phyloP scores from a whole-genome alignment of 148 eudicot species.

The Silene conica region DNA sequence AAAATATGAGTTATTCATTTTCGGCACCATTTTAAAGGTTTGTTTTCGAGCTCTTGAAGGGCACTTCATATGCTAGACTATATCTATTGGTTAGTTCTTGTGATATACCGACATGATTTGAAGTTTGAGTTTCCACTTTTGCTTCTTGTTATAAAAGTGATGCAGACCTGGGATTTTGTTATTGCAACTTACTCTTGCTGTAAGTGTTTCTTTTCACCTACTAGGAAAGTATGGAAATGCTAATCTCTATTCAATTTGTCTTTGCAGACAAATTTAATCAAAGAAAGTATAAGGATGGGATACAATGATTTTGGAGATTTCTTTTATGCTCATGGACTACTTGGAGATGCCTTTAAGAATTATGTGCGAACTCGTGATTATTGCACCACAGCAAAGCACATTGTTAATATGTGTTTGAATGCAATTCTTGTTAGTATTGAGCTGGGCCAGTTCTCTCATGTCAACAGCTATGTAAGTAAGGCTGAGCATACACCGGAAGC shows the following conservation, averaged over 20 bases:
- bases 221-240: background rate
- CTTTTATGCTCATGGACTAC: slow-evolving; percentile 73
- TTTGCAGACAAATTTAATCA: slow-evolving; percentile 87
- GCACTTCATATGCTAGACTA: background rate
- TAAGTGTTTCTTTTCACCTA: background rate
- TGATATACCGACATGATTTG: background rate
- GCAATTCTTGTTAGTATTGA: slow-evolving; percentile 94
- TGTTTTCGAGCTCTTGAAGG: background rate
- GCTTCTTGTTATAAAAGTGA: background rate
- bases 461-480: slow-evolving; percentile 82
- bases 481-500: slow-evolving; percentile 77
- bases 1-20: background rate
- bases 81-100: background rate
- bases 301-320: slow-evolving; percentile 96
- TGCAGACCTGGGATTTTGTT: background rate
- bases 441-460: slow-evolving; percentile 91
- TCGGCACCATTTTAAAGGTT: background rate
- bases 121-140: background rate
- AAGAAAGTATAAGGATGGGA: slow-evolving; percentile 98
- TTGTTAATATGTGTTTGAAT: slow-evolving; percentile 84
- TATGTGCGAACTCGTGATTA: slow-evolving; percentile 97
- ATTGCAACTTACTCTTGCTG: background rate
- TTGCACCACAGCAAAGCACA: slow-evolving; percentile 90
- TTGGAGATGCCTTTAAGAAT: slow-evolving; percentile 89
- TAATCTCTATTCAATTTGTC: slow-evolving; percentile 4